Conservation (phyloP, 2,329 filamentous ascomycete species). For the Pseudogymnoascus sp. region DNA sequence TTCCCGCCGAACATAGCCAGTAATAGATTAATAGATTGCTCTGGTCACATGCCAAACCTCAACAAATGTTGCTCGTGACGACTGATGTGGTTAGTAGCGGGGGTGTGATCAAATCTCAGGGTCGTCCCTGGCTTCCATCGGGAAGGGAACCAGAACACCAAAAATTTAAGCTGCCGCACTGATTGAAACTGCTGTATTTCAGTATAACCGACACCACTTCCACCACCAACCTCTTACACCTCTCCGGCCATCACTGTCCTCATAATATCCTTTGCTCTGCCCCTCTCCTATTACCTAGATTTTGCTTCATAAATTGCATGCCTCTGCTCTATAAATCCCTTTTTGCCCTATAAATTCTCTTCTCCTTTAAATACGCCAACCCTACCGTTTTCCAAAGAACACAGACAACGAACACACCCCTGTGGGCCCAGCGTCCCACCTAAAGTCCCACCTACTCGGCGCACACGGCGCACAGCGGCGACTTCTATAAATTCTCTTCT, state of each 20-base stretch:
- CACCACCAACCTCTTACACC: neutral
- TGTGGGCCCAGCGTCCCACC: neutral
- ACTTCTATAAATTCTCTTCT: too few species aligned
- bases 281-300: neutral
- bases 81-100: neutral
- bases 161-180: neutral
- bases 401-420: neutral
- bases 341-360: neutral
- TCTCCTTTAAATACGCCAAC: neutral
- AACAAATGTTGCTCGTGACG: neutral
- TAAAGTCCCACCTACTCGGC: neutral
- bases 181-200: neutral
- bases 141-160: neutral
- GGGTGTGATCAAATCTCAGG: slow-evolving; percentile 1
- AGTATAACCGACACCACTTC: neutral
- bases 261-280: neutral
- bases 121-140: neutral
- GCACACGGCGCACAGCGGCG: neutral
- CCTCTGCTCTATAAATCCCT: neutral
- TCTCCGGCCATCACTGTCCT: neutral
- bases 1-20: neutral
- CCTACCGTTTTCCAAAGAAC: neutral
- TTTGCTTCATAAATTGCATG: neutral
- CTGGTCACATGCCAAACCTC: neutral
- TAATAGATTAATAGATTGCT: neutral